These are phyloP conservation scores for Lignosus rhinocerotis DNA, from an alignment of 1,284 basidiomycete species.

Conservation along the genomic window DNA sequence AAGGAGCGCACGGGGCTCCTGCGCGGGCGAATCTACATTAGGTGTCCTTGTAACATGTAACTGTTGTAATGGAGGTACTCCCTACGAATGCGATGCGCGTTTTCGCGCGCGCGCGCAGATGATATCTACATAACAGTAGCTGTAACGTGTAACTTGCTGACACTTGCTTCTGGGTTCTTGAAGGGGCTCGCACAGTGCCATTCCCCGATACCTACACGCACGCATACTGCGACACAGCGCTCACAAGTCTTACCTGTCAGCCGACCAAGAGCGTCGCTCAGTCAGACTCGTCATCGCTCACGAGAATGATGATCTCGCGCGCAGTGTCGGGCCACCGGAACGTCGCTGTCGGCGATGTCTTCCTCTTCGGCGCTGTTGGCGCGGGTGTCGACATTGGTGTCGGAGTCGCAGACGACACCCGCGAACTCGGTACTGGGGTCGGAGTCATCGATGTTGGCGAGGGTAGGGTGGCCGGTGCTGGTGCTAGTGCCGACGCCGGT, in stretches of 20 bases:
- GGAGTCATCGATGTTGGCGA: slow-evolving; percentile 2
- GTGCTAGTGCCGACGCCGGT: background rate
- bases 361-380: background rate
- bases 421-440: slow-evolving; percentile 9
- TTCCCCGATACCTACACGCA: background rate
- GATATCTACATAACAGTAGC: background rate
- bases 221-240: background rate
- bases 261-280: slow-evolving; percentile 12
- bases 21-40: slow-evolving; percentile 11
- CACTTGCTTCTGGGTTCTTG: background rate
- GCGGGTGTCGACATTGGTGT: slow-evolving; percentile 1
- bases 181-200: background rate
- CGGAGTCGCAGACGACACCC: background rate
- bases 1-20: background rate
- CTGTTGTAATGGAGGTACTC: slow-evolving; percentile 6
- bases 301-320: slow-evolving; percentile 43
- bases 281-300: slow-evolving; percentile 55
- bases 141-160: background rate
- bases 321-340: slow-evolving; percentile 44
- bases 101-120: background rate
- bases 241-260: slow-evolving; percentile 12
- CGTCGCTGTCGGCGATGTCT: slow-evolving; percentile 1
- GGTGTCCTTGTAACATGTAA: background rate
- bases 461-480: background rate
- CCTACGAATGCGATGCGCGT: slow-evolving; percentile 1